Base-by-base conservation (phyloP, 163 green algal genomes). In the Prototheca wickerhamii region DNA sequence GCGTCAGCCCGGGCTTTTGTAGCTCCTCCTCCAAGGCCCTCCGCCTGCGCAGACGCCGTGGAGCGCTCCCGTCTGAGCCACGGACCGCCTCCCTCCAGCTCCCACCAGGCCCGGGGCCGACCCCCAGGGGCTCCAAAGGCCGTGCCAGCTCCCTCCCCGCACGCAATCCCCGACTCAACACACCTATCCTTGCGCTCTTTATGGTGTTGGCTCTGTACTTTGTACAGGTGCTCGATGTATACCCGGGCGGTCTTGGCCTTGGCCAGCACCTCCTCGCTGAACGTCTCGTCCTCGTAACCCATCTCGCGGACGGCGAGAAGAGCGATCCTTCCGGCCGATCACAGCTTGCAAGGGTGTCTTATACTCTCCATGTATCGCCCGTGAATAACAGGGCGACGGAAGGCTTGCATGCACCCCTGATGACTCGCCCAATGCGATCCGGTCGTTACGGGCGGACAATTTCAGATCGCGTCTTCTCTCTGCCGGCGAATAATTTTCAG, bases 141-240 rank as follows among this genome's bases (percentile, higher is more conserved):
- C 55, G 53, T 40, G 26, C 54, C 12, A 23, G 28, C 6, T 46
- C 32, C 40, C 6, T 46, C 28, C 6, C 28, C 8, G 21, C 53
- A 25, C 30, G 12, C 26, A 21, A 34, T n/a, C n/a, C 23, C 10
- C 29, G 55, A 26, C 23, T 46, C 21, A 51, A 61, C 65, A 8
- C 52, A 88, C 88, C 90, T 85, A 26, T 88, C 80, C 5, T 68
- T 77, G 7, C 90, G 79, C 51, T 95, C 86, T 61, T 81, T 73
- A 26, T 85, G 74, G 56, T 86, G 89, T 57, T 95, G 81, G 32
- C 86, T 74, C 65, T 95, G 82, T 32, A 84, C 67, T 33, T 84
- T 86, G 76, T 96, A 97, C 75, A 97, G 85, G 64, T 97, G 92
- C 69, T 97, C 91, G 29, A 97, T 97, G 65, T 90, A 96, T 51